Conservation (phyloP, 306 rosid genomes). For the Mimosa pudica region DNA sequence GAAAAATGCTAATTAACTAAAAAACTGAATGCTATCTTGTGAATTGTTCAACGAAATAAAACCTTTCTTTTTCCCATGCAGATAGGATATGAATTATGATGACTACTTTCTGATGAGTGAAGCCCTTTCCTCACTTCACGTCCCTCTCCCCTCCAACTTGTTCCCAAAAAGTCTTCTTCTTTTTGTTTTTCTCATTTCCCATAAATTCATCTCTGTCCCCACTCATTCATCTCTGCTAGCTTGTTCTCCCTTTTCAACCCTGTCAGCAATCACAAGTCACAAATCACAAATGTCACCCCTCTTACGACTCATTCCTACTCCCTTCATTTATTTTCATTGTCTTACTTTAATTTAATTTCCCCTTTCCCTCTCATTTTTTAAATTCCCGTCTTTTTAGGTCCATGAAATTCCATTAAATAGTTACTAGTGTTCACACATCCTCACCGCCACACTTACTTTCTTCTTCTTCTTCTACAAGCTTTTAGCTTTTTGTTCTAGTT, state of each 20-base stretch:
- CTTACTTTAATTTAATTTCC: slow-evolving; percentile 13
- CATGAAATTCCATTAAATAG: slow-evolving; percentile 36
- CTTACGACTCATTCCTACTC: background rate
- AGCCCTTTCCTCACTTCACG: no score
- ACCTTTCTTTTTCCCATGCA: no score
- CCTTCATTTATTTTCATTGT: background rate
- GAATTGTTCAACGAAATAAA: no score
- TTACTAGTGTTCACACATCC: background rate
- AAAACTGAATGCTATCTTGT: no score
- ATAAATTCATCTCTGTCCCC: background rate
- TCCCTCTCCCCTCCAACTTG: no score
- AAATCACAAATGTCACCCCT: background rate
- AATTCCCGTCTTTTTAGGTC: slow-evolving; percentile 36
- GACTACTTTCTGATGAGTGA: no score
- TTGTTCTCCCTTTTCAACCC: background rate
- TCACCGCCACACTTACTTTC: slow-evolving; percentile 34
- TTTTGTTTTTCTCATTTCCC: background rate
- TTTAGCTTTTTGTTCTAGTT: background rate
- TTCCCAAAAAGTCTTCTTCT: slow-evolving; percentile 1
- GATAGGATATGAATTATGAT: no score
- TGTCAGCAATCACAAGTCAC: background rate
- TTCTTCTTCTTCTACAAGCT: background rate
- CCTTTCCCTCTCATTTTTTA: slow-evolving; percentile 21
- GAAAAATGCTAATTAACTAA: no score
- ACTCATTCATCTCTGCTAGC: background rate